phyloP scores from a whole-genome alignment of 805 yeast species.

The Isabelozyma rhagii region DNA sequence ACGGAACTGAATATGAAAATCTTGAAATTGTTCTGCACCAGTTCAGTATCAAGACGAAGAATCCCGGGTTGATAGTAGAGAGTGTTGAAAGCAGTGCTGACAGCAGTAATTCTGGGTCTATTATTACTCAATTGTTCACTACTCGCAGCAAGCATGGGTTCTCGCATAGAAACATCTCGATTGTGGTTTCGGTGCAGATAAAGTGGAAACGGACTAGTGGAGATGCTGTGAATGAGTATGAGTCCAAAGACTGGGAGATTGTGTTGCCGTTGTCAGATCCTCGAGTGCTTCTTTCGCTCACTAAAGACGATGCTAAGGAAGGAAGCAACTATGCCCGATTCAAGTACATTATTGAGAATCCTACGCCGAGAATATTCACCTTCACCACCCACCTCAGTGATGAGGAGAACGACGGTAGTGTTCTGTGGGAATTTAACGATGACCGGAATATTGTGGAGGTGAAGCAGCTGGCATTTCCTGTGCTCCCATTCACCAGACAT shows the following conservation, averaged over 20 bases:
- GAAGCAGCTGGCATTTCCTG: slow-evolving; percentile 39
- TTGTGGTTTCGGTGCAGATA: slow-evolving; percentile 19
- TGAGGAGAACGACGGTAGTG: slow-evolving; percentile 13
- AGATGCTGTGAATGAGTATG: slow-evolving; percentile 22
- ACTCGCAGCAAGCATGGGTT: slow-evolving; percentile 38
- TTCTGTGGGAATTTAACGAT: slow-evolving; percentile 22
- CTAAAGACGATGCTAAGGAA: slow-evolving; percentile 6
- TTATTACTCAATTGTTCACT: slow-evolving; percentile 18
- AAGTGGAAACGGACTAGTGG: slow-evolving; percentile 30
- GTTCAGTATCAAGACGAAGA: slow-evolving; percentile 20
- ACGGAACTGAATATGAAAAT: slow-evolving; percentile 1
- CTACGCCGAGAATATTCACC: slow-evolving; percentile 65
- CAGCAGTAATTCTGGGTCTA: not conserved
- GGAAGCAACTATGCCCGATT: slow-evolving; percentile 22
- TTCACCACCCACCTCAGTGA: slow-evolving; percentile 50
- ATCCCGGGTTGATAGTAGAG: slow-evolving; percentile 23
- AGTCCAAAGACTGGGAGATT: slow-evolving; percentile 46
- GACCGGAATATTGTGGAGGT: slow-evolving; percentile 26
- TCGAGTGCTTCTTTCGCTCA: slow-evolving; percentile 35
- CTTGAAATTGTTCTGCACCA: slow-evolving; percentile 14
- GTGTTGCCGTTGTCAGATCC: slow-evolving; percentile 68
- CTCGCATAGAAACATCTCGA: slow-evolving; percentile 35
- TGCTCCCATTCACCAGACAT: slow-evolving; percentile 61
- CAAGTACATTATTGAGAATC: slow-evolving; percentile 64
- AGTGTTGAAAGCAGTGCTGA: not conserved